Evolutionary conservation across 768 basidiomycete species (phyloP).

Genomic region (Termitomyces sp.): DNA sequence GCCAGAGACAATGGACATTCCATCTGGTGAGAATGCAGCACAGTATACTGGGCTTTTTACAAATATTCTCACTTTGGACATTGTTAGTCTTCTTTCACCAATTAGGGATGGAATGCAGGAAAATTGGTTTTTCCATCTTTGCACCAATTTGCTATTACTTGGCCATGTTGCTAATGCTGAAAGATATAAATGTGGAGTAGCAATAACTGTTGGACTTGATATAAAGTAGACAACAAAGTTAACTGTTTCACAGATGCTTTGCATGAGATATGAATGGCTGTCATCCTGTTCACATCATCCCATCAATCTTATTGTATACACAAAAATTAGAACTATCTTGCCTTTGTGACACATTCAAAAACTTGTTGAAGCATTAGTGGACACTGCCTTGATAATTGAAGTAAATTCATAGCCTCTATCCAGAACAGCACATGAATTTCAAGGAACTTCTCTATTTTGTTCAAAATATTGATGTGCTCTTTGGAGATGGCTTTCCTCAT

Average conservation of each 20-base stretch:
- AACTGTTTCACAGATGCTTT: slow-evolving; percentile 13
- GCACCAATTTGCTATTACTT: too few species aligned
- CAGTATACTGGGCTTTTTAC: too few species aligned
- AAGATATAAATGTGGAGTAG: too few species aligned
- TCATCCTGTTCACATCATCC: neutral
- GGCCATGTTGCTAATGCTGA: too few species aligned
- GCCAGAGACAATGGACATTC: too few species aligned
- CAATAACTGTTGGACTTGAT: too few species aligned
- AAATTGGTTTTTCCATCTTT: too few species aligned
- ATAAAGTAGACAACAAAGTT: too few species aligned
- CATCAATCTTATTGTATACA: neutral
- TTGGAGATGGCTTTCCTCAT: neutral
- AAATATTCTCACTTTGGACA: too few species aligned
- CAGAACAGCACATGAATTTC: slow-evolving; percentile 10
- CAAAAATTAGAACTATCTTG: neutral
- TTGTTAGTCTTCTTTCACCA: too few species aligned
- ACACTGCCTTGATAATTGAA: slow-evolving; percentile 17
- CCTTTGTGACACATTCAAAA: slow-evolving; percentile 10
- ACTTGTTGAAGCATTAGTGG: slow-evolving; percentile 15
- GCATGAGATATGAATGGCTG: neutral
- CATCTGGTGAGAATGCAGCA: too few species aligned
- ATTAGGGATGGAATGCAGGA: too few species aligned
- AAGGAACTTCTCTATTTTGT: slow-evolving; percentile 13
- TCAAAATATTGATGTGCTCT: neutral
- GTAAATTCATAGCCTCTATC: slow-evolving; percentile 19